Evolutionary conservation across 2,329 filamentous ascomycete genomes (phyloP), one percentile per base, ranked within the genome.

Genomic region (Aspergillus ochraceoroseus): DNA sequence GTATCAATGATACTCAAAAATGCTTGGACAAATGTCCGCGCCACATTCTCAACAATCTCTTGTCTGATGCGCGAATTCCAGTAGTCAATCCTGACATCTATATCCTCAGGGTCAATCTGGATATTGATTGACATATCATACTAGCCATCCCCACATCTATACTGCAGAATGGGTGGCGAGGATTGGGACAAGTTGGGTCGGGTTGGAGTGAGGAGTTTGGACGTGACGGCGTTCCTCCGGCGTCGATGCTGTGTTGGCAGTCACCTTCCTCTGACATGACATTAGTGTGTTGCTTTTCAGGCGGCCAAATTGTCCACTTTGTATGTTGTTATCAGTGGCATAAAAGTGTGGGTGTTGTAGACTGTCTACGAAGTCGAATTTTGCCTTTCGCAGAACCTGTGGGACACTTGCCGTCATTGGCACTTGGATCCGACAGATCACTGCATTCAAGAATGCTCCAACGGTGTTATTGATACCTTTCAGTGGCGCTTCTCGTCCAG

Each of bases 401-500:
- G 32, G 14, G 7, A 34, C 36, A 6, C 17, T 25, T 18, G 23
- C 17, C 2, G 20, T 13, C 5, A 29, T 15, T 4, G 22, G 36
- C 11, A 51, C 7, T 5, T 33, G 37, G 6, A 51, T 23, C 5
- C 46, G 40, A 12, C 40, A 46, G n/a, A 49, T 20, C 4, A 49
- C 32, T 9, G 41, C 38, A 27, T 47, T 47, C 5, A 47, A 36
- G 13, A 47, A 43, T 1, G 67, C 59, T 5, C 65, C 67, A 18
- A 67, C 51, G 7, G 69, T 64, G 32, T 61, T 53, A 27, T 63
- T 55, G 8, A 70, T 44, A 8, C 41, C 36, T 13, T 37, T 59
- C 7, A 68, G 54, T 11, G 59, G 54, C 9, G 59, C 55, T 20
- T 68, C 59, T 3, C 66, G 58, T 1, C 67, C 67, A 37, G 61